A percentile compares a stretch with the other conserved stretches of the same genome.
Conservation (phyloP, 2,329 filamentous ascomycete genomes). For the Pestalotiopsis fici region DNA sequence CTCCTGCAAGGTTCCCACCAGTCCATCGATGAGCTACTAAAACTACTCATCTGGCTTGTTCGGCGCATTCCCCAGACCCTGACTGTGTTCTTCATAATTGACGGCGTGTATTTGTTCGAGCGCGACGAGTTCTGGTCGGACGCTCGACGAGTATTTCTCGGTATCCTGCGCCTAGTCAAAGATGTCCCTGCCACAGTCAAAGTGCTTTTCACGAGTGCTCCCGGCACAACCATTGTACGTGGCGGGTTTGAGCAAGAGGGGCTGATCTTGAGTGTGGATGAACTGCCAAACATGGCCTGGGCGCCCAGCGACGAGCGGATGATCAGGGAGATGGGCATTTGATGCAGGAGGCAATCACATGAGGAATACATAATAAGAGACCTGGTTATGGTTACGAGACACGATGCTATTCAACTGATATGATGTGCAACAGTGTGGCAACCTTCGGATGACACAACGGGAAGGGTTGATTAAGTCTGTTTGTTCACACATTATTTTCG, state of each 20-base stretch:
- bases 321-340: background rate
- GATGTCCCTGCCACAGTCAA: slow-evolving; percentile 12
- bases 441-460: no score
- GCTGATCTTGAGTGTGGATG: slow-evolving; percentile 15
- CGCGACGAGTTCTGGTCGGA: background rate
- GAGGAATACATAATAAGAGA: background rate
- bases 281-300: slow-evolving; percentile 11
- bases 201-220: slow-evolving; percentile 17
- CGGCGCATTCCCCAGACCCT: background rate
- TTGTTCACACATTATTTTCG: no score
- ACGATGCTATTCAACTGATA: no score
- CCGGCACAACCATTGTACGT: slow-evolving; percentile 7
- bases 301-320: slow-evolving; percentile 9
- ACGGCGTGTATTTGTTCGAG: slow-evolving; percentile 11
- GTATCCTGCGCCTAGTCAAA: background rate
- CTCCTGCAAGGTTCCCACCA: background rate
- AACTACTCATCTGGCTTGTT: background rate
- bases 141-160: background rate
- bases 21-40: background rate
- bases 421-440: no score
- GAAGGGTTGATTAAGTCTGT: no score
- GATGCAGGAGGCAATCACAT: background rate
- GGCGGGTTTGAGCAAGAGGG: slow-evolving; percentile 14
- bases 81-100: slow-evolving; percentile 8
- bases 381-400: no score